These are phyloP conservation scores for Erodium moschatum DNA, from an alignment of 441 rosid species.

Conservation along the genomic window DNA sequence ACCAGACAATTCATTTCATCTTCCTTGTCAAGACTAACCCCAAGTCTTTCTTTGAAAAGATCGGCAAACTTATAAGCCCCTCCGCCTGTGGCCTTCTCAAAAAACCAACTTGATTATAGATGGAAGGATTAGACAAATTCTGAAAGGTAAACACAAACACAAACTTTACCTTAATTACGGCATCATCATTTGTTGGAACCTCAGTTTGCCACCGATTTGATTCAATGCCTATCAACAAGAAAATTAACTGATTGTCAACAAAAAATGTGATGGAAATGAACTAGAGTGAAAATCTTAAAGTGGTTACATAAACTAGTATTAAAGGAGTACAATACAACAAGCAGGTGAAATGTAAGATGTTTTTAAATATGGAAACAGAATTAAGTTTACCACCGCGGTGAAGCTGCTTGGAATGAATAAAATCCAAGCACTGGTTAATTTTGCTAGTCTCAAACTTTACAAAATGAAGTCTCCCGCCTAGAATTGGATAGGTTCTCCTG, in stretches of 20 bases:
- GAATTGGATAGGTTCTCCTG: constrained; percentile 86
- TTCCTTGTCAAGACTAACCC: constrained; percentile 91
- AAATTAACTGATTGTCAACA: neutral
- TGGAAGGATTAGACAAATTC: constrained; percentile 1
- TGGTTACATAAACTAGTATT: neutral
- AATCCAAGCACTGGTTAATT: constrained; percentile 83
- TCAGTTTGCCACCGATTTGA: constrained; percentile 37
- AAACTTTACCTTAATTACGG: constrained; percentile 47
- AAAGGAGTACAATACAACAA: neutral
- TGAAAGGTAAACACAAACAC: constrained; percentile 14
- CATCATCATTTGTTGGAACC: constrained; percentile 31
- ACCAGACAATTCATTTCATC: constrained; percentile 99
- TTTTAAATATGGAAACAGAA: no score
- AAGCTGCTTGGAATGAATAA: constrained; percentile 89
- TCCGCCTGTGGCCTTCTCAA: constrained; percentile 91
- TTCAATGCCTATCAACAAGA: constrained; percentile 39
- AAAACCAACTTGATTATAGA: constrained; percentile 22
- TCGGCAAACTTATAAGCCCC: constrained; percentile 94
- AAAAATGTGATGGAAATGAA: constrained; percentile 13
- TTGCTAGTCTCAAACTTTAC: constrained; percentile 94
- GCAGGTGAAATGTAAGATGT: neutral
- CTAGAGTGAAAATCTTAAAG: constrained; percentile 7
- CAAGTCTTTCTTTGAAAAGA: constrained; percentile 89
- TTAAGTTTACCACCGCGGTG: constrained; percentile 69
- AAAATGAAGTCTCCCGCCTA: constrained; percentile 97